phyloP scores from a whole-genome alignment of 2,329 filamentous ascomycete genomes.

The Pezicula radicicola region DNA sequence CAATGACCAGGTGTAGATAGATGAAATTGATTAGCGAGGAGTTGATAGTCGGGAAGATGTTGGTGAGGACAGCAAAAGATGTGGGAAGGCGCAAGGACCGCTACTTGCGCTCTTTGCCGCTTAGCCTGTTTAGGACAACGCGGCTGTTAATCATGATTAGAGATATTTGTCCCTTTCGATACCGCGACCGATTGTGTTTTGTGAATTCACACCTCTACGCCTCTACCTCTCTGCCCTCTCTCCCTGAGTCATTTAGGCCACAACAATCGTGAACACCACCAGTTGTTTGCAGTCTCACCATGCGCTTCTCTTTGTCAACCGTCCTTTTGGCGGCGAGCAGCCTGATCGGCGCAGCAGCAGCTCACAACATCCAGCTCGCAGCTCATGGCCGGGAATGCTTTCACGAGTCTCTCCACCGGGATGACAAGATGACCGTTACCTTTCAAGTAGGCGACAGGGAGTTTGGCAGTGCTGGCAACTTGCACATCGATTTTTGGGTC shows the following conservation, averaged over 20 bases:
- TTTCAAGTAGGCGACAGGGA: constrained; percentile 98
- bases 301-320: constrained; percentile 28
- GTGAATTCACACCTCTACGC: background rate
- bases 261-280: background rate
- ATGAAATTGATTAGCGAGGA: constrained; percentile 26
- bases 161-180: background rate
- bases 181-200: background rate
- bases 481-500: constrained; percentile 99
- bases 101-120: constrained; percentile 4
- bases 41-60: constrained; percentile 23
- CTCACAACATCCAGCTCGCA: constrained; percentile 94
- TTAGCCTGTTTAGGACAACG: constrained; percentile 5
- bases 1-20: constrained; percentile 26
- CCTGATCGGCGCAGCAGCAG: constrained; percentile 54
- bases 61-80: constrained; percentile 18
- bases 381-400: constrained; percentile 97
- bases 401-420: constrained; percentile 86
- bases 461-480: constrained; percentile 88
- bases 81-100: constrained; percentile 2
- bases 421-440: constrained; percentile 97
- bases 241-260: background rate
- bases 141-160: background rate
- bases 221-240: background rate
- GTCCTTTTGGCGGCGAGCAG: constrained; percentile 24
- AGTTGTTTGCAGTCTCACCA: constrained; percentile 10